Base-by-base conservation (phyloP, 768 basidiomycete species). In the Trametes meyenii region DNA sequence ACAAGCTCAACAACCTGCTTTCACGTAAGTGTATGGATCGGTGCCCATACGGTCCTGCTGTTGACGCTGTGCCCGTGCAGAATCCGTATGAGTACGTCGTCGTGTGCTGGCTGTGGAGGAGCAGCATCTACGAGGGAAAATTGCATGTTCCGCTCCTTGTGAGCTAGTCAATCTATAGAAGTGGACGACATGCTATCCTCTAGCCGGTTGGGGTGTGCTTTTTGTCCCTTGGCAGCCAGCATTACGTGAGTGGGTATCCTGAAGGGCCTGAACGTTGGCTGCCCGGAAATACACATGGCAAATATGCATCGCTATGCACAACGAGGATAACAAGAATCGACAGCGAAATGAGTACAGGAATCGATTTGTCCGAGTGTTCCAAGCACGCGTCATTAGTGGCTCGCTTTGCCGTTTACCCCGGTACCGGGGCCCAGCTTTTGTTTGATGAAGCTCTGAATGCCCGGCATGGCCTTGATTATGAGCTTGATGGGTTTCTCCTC, bases 1-100 rank as follows among this genome's bases (percentile, higher is more conserved):
- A 88, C 74, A 96, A 95, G 77, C 85, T 98, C 72, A 98, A 98
- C 83, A 85, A 85, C 66, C 83, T 90, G 70, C 80, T 98, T 52
- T 84, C 89, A 73, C 86, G 94, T 93, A 75, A 66, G 91, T 52
- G 21, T 8, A 1, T 5, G 7, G 2, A 14, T 50, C 16, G n/a
- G 16, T 16, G 1, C 1, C 13, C 29, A n/a, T 40, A 1, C 23
- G 35, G 19, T 14, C 3, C 26, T 19, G 17, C 13, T n/a, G 7
- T 24, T 26, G 14, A 49, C n/a, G 26, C 21, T n/a, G 1, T 16
- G 21, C 10, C 24, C 16, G 23, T 36, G 36, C 50, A 64, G 62
- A 60, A 51, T 64, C 62, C 21, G 62, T 64, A 60, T 64, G 53
- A 60, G 62, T 33, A 7, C 3, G 16, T 19, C 44, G 29, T 44